phyloP scores from a whole-genome alignment of 352 stramenopile genomes.

The Phytophthora tentaculata region DNA sequence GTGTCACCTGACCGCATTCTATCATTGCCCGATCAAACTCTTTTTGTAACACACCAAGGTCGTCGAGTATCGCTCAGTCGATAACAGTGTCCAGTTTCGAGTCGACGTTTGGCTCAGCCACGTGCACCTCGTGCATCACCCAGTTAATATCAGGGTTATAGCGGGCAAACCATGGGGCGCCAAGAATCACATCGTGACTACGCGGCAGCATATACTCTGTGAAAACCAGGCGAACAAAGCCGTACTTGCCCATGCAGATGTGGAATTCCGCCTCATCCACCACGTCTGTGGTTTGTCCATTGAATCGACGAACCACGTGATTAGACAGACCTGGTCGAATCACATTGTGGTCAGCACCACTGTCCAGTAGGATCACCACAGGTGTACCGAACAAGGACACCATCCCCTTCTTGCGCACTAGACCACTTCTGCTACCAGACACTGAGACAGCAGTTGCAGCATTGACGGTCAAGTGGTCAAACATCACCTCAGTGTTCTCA shows the following conservation, averaged over 20 bases:
- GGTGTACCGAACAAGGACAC: background rate
- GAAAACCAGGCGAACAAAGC: background rate
- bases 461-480: background rate
- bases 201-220: background rate
- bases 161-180: background rate
- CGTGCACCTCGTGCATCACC: background rate
- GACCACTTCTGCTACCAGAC: background rate
- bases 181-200: conserved; percentile 1
- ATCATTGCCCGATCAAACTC: no score
- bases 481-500: background rate
- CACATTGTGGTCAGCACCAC: no score
- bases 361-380: no score
- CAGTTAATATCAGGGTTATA: background rate
- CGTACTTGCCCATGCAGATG: background rate
- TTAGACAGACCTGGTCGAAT: no score
- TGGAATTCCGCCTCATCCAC: background rate
- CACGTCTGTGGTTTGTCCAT: no score
- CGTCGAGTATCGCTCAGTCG: background rate
- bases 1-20: background rate
- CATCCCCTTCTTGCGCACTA: background rate
- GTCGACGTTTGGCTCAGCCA: background rate
- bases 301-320: no score
- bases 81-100: background rate
- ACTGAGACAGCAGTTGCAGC: background rate
- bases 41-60: background rate